A percentile compares a stretch with the other conserved stretches of the same genome.
Conservation (phyloP, 2,329 filamentous ascomycete genomes). For the Dactylonectria macrodidyma region DNA sequence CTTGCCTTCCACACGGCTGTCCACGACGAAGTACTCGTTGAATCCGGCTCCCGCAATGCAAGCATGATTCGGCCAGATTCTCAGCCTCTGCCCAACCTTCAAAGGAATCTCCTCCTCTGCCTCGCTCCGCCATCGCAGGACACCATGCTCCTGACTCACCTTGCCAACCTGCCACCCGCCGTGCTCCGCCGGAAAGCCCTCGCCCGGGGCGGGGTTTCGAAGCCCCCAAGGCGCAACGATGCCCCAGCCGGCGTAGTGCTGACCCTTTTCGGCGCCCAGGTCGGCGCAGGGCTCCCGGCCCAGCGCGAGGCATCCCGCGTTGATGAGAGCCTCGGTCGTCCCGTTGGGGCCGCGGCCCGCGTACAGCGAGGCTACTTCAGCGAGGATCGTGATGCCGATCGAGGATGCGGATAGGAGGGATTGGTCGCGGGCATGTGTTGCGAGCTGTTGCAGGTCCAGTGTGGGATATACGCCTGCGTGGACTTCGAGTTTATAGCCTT, state of each 20-base stretch:
- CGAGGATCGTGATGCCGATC: slow-evolving; percentile 76
- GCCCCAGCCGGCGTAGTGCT: slow-evolving; percentile 78
- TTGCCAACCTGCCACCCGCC: slow-evolving; percentile 76
- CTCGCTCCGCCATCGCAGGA: slow-evolving; percentile 70
- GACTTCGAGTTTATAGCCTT: slow-evolving; percentile 70
- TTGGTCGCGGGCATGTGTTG: slow-evolving; percentile 71
- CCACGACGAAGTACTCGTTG: slow-evolving; percentile 80
- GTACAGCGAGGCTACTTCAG: slow-evolving; percentile 79
- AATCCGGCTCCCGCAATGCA: slow-evolving; percentile 80
- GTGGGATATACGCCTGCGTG: slow-evolving; percentile 83
- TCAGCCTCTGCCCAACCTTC: slow-evolving; percentile 74
- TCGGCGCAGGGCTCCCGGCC: slow-evolving; percentile 74
- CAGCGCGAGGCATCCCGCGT: slow-evolving; percentile 15
- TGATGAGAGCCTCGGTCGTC: slow-evolving; percentile 18
- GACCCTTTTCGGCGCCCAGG: slow-evolving; percentile 43
- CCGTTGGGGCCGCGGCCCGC: slow-evolving; percentile 35
- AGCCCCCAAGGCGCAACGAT: slow-evolving; percentile 68
- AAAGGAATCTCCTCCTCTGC: slow-evolving; percentile 64
- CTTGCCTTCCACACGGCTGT: slow-evolving; percentile 69
- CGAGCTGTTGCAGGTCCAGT: slow-evolving; percentile 83
- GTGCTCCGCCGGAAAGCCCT: slow-evolving; percentile 57
- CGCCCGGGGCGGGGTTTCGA: slow-evolving; percentile 50
- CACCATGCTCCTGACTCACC: slow-evolving; percentile 83
- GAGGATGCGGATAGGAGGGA: slow-evolving; percentile 62
- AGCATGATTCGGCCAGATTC: slow-evolving; percentile 83